phyloP scores from a whole-genome alignment of 768 basidiomycete species.

The Paxillus involutus region DNA sequence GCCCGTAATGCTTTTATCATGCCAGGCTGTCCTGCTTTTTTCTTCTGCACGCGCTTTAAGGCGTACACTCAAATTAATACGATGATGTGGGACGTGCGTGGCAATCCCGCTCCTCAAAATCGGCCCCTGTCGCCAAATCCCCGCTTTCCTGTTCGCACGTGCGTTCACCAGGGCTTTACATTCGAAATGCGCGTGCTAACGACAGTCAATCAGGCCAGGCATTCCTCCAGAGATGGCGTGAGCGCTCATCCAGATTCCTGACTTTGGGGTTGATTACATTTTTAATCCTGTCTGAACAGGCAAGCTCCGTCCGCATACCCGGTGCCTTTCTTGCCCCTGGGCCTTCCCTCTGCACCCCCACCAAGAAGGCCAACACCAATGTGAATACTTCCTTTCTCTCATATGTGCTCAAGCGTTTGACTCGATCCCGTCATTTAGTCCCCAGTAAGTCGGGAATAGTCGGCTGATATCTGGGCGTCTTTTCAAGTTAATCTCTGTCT shows the following conservation, averaged over 20 bases:
- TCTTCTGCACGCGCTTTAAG: slow-evolving; percentile 33
- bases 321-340: slow-evolving; percentile 17
- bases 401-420: neutral
- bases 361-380: slow-evolving; percentile 16
- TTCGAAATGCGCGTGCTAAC: neutral
- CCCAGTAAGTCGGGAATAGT: slow-evolving; percentile 23
- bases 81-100: slow-evolving; percentile 29
- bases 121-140: slow-evolving; percentile 10
- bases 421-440: slow-evolving; percentile 13
- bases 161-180: slow-evolving; percentile 2
- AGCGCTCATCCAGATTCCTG: neutral
- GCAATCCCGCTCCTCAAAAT: slow-evolving; percentile 12
- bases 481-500: slow-evolving; percentile 10
- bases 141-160: slow-evolving; percentile 18
- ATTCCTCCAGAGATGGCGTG: slow-evolving; percentile 15
- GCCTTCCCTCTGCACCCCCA: slow-evolving; percentile 17
- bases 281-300: slow-evolving; percentile 9
- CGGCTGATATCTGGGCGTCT: neutral
- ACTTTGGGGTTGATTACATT: neutral
- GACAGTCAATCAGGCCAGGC: slow-evolving; percentile 6
- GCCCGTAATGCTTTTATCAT: slow-evolving; percentile 18
- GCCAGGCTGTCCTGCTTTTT: slow-evolving; percentile 30
- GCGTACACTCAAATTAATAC: slow-evolving; percentile 33
- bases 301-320: slow-evolving; percentile 12
- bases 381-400: slow-evolving; percentile 9